Evolutionary conservation across 2,329 filamentous ascomycete genomes (phyloP).

Genomic region (Apiospora phragmitis): DNA sequence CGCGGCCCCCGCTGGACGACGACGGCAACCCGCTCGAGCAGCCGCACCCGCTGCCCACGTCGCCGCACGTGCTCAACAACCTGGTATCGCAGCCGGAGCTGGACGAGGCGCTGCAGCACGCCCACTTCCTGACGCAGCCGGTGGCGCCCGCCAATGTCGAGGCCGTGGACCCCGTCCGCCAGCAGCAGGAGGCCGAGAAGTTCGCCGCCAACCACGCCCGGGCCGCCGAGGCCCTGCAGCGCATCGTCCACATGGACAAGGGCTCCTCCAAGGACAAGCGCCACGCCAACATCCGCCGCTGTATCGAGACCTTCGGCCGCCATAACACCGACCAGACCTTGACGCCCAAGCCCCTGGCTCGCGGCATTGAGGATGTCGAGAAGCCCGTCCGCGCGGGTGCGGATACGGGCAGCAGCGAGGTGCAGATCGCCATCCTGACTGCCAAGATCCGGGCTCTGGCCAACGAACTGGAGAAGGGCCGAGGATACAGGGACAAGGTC

Average conservation of each 20-base stretch:
- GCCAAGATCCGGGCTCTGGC: constrained; percentile 86
- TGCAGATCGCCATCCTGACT: constrained; percentile 95
- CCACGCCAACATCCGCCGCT: constrained; percentile 80
- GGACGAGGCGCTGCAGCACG: constrained; percentile 63
- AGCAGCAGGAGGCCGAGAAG: constrained; percentile 34
- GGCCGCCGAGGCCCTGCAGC: constrained; percentile 72
- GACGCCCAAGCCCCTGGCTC: constrained; percentile 57
- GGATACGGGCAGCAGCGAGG: constrained; percentile 93
- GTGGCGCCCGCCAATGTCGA: constrained; percentile 34
- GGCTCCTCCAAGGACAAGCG: constrained; percentile 76
- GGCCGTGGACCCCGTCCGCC: constrained; percentile 40
- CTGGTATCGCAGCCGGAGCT: constrained; percentile 71
- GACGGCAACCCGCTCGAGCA: constrained; percentile 42
- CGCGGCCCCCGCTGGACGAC: constrained; percentile 38
- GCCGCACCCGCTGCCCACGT: constrained; percentile 45
- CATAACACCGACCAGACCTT: constrained; percentile 81
- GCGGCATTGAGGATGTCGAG: constrained; percentile 40
- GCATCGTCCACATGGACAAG: constrained; percentile 78
- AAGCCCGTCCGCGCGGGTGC: constrained; percentile 69
- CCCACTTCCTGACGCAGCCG: constrained; percentile 67
- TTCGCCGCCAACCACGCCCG: constrained; percentile 62
- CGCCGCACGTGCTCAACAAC: constrained; percentile 68
- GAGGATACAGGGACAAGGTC: constrained; percentile 82
- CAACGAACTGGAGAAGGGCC: constrained; percentile 65
- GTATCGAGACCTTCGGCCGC: constrained; percentile 84